These are phyloP conservation scores for Suillus placidus DNA, from an alignment of 768 basidiomycete species.

Conservation along the genomic window DNA sequence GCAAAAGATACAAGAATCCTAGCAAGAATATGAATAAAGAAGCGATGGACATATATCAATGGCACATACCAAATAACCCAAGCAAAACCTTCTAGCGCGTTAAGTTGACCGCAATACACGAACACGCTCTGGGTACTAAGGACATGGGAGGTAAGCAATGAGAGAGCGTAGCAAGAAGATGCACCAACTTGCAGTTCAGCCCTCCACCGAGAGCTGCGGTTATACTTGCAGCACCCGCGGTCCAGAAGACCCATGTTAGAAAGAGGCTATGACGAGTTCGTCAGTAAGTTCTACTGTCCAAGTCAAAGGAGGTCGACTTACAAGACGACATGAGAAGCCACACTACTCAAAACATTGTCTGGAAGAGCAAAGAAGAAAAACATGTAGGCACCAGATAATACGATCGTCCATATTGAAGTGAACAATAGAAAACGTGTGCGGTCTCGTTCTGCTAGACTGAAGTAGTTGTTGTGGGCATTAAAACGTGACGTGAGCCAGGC, in stretches of 20 bases:
- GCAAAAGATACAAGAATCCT: conserved; percentile 70
- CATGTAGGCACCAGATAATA: conserved; percentile 54
- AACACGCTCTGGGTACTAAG: conserved; percentile 45
- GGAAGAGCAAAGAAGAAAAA: conserved; percentile 56
- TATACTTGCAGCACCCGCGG: conserved; percentile 70
- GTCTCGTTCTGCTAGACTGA: conserved; percentile 51
- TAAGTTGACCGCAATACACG: conserved; percentile 75
- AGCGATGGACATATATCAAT: neutral
- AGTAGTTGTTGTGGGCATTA: conserved; percentile 57
- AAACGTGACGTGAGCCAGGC: conserved; percentile 72
- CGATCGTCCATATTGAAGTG: conserved; percentile 70
- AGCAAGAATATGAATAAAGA: conserved; percentile 6
- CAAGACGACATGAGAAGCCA: conserved; percentile 66
- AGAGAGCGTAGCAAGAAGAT: neutral
- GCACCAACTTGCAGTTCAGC: conserved; percentile 63
- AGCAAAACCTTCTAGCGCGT: conserved; percentile 73
- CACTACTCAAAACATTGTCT: conserved; percentile 55
- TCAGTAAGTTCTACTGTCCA: conserved; percentile 6
- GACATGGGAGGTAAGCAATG: neutral
- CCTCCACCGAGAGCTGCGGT: conserved; percentile 70
- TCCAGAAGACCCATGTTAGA: conserved; percentile 80
- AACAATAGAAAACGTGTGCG: conserved; percentile 72
- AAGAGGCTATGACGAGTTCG: conserved; percentile 46
- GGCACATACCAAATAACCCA: conserved; percentile 70
- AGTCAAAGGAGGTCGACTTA: conserved; percentile 38